A percentile compares a stretch with the other conserved stretches of the same genome.
Evolutionary conservation across 176 grass and related monocot species (phyloP).

Genomic region (Avena sativa): DNA sequence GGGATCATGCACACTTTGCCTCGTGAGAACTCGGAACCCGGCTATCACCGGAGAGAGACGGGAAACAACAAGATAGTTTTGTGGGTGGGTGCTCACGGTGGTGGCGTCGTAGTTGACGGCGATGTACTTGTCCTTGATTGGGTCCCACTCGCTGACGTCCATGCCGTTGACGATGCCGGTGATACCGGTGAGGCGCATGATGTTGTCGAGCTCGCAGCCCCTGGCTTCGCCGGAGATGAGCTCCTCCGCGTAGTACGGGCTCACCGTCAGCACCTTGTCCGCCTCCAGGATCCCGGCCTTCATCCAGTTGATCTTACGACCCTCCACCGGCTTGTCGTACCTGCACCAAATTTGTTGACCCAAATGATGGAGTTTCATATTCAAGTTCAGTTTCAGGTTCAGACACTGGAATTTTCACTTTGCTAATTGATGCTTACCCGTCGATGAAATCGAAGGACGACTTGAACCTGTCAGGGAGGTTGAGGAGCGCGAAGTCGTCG

Average conservation of each 20-base stretch:
- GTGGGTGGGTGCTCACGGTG: slow-evolving; percentile 55
- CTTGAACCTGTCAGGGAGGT: slow-evolving; percentile 79
- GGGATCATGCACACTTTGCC: neutral
- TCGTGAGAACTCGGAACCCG: slow-evolving; percentile 12
- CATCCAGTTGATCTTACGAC: slow-evolving; percentile 97
- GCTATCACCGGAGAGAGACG: neutral
- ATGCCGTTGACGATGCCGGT: slow-evolving; percentile 92
- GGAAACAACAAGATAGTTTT: neutral
- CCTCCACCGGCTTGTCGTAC: slow-evolving; percentile 86
- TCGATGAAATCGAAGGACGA: slow-evolving; percentile 90
- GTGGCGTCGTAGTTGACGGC: slow-evolving; percentile 66
- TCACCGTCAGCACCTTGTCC: slow-evolving; percentile 77
- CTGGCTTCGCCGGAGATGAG: slow-evolving; percentile 72
- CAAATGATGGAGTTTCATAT: neutral
- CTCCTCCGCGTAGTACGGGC: slow-evolving; percentile 90
- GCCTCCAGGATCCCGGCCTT: slow-evolving; percentile 78
- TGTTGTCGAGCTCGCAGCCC: slow-evolving; percentile 84
- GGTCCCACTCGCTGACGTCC: slow-evolving; percentile 94
- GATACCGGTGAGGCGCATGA: slow-evolving; percentile 62
- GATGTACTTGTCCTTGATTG: slow-evolving; percentile 81
- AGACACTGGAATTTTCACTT: neutral
- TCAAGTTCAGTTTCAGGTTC: neutral
- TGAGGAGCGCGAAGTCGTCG: slow-evolving; percentile 58
- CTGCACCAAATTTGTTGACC: slow-evolving; percentile 35
- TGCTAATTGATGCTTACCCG: slow-evolving; percentile 51